Conservation (phyloP, 176 grass and related monocot species). For the Phoenix dactylifera region DNA sequence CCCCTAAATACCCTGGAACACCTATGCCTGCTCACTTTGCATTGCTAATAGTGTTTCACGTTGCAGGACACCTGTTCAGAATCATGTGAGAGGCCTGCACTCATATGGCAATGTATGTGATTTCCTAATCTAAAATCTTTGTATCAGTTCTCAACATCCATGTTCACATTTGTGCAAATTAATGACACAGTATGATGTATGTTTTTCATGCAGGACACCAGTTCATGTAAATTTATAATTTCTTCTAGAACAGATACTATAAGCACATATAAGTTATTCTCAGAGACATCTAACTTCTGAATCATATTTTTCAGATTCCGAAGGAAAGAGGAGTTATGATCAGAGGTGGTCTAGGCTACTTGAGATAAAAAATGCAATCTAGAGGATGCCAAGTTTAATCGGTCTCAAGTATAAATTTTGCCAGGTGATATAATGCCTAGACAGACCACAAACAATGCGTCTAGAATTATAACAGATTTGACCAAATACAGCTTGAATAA, state of each 20-base stretch:
- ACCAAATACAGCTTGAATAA: too few relatives aligned
- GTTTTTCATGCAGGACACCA: not conserved
- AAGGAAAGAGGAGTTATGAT: conserved; percentile 20
- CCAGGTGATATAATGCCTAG: too few relatives aligned
- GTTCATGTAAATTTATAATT: too few relatives aligned
- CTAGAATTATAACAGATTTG: too few relatives aligned
- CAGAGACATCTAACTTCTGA: too few relatives aligned
- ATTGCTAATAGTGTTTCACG: not conserved
- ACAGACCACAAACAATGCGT: too few relatives aligned
- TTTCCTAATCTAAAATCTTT: not conserved
- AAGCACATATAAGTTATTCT: too few relatives aligned
- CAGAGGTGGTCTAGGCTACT: conserved; percentile 49
- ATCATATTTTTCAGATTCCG: conserved; percentile 27
- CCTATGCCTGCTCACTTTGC: too few relatives aligned
- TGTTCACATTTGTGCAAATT: not conserved
- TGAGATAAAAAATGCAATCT: conserved; percentile 46
- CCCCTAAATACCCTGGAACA: not conserved
- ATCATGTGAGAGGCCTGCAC: conserved; percentile 45
- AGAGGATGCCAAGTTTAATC: conserved; percentile 23
- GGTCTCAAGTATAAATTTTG: not conserved
- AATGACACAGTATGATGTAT: not conserved
- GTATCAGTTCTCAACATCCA: not conserved
- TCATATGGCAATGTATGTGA: conserved; percentile 47
- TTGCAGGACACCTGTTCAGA: conserved; percentile 70
- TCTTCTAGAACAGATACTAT: too few relatives aligned